phyloP scores from a whole-genome alignment of 2,329 filamentous ascomycete genomes.

The Achaetomium macrosporum region DNA sequence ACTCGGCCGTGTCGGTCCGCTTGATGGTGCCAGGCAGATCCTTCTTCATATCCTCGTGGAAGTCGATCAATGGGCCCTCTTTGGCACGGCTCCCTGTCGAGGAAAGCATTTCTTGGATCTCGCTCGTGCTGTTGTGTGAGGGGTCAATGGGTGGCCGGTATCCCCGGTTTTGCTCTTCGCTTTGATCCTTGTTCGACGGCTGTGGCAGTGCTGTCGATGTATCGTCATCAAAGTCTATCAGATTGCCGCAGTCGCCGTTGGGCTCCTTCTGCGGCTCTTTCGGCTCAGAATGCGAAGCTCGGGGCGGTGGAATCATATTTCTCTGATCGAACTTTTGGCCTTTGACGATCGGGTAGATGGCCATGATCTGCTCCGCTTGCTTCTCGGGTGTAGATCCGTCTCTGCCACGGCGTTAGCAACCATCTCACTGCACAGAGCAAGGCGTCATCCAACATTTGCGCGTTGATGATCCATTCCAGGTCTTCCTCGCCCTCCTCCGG shows the following conservation, averaged over 20 bases:
- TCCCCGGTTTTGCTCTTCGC: neutral
- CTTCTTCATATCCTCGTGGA: constrained; percentile 49
- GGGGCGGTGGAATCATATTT: constrained; percentile 53
- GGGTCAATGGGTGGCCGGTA: constrained; percentile 17
- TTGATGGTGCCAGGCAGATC: constrained; percentile 36
- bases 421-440: neutral
- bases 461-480: constrained; percentile 91
- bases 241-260: constrained; percentile 32
- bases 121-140: constrained; percentile 27
- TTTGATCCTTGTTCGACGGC: neutral
- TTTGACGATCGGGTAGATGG: constrained; percentile 76
- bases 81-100: constrained; percentile 41
- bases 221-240: constrained; percentile 54
- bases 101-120: constrained; percentile 41
- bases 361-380: constrained; percentile 74
- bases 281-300: constrained; percentile 25
- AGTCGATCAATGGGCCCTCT: constrained; percentile 50
- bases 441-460: constrained; percentile 60
- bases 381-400: constrained; percentile 61
- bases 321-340: constrained; percentile 59
- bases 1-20: constrained; percentile 32
- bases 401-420: constrained; percentile 33
- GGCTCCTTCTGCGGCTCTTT: constrained; percentile 15
- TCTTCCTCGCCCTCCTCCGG: constrained; percentile 78
- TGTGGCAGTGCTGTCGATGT: constrained; percentile 1